Evolutionary conservation across 2,329 filamentous ascomycete genomes (phyloP), one percentile per base, ranked within the genome.

Genomic region (Sarocladiaceae sp.): DNA sequence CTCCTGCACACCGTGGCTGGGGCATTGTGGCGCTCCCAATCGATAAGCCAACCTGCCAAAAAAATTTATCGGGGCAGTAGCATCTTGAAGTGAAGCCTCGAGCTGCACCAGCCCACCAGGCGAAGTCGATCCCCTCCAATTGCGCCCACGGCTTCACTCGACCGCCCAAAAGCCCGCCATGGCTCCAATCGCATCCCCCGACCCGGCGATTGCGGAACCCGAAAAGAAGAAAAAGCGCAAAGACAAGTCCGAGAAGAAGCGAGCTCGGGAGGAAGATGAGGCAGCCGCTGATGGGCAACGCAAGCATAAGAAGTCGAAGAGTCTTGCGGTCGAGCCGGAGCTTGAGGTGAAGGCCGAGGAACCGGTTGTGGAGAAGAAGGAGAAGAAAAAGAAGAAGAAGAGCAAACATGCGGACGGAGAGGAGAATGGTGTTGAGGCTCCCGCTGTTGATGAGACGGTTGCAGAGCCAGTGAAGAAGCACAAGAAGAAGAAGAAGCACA

Each of bases 221-320:
- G 70, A 73, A 6, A 73, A 72, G 61, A 71, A 71, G 56, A 72
- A 68, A 50, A 71, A 70, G 54, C 64, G 62, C 18, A 65, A 63
- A 53, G 59, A 59, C 15, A 66, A 64, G 53, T 63, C 62, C 10
- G 62, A 73, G 42, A 75, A 75, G 64, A 77, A 77, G 65, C 70
- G 74, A 39, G 61, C 66, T 6, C 64, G 73, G 39, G 73, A 76
- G 47, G 73, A 76, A 23, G 72, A 76, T 35, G 60, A 58, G 18
- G 53, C n/a, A n/a, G n/a, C 57, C 7, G 66, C 65, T 36, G 66
- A 69, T 44, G 61, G 64, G 31, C 73, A 77, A 54, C 71, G 72
- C 60, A 76, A 74, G 62, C 68, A 75, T 59, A 78, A 79, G 58
- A 76, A 74, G 54, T 74, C 75, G 4, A 78, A 76, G 63, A 75